A percentile compares a stretch with the other conserved stretches of the same genome.
These are phyloP conservation scores for Aeschynomene evenia DNA, from an alignment of 306 rosid genomes.

Conservation along the genomic window DNA sequence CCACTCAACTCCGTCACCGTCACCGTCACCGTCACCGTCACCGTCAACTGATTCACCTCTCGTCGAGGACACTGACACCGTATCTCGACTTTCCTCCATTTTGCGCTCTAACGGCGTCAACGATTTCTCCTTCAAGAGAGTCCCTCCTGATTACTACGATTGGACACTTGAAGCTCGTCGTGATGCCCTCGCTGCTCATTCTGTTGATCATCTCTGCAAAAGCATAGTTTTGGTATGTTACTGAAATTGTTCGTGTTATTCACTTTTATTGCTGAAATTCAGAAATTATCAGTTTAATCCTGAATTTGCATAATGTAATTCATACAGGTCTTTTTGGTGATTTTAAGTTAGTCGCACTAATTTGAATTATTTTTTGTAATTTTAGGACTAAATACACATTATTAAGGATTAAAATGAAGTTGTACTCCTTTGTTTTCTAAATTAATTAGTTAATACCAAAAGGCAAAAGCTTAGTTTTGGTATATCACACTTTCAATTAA, in stretches of 20 bases:
- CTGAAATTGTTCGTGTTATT: too few relatives aligned
- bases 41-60: background rate
- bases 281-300: too few relatives aligned
- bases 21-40: background rate
- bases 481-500: background rate
- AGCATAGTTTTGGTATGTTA: constrained; percentile 78
- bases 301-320: too few relatives aligned
- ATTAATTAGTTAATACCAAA: too few relatives aligned
- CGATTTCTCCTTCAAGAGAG: constrained; percentile 74
- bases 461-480: constrained; percentile 84
- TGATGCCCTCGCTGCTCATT: constrained; percentile 63
- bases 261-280: too few relatives aligned
- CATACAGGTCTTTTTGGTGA: too few relatives aligned
- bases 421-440: too few relatives aligned
- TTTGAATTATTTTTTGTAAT: too few relatives aligned
- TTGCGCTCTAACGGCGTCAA: constrained; percentile 48
- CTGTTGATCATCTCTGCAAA: constrained; percentile 87
- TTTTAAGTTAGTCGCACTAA: too few relatives aligned
- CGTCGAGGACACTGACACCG: constrained; percentile 38
- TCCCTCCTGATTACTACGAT: constrained; percentile 71
- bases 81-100: constrained; percentile 66
- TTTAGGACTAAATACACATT: too few relatives aligned
- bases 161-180: constrained; percentile 83
- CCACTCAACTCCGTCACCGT: background rate
- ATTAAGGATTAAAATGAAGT: too few relatives aligned